A percentile compares a stretch with the other conserved stretches of the same genome.
phyloP scores from a whole-genome alignment of 2,329 filamentous ascomycete genomes.

The Fonsecaea erecta region DNA sequence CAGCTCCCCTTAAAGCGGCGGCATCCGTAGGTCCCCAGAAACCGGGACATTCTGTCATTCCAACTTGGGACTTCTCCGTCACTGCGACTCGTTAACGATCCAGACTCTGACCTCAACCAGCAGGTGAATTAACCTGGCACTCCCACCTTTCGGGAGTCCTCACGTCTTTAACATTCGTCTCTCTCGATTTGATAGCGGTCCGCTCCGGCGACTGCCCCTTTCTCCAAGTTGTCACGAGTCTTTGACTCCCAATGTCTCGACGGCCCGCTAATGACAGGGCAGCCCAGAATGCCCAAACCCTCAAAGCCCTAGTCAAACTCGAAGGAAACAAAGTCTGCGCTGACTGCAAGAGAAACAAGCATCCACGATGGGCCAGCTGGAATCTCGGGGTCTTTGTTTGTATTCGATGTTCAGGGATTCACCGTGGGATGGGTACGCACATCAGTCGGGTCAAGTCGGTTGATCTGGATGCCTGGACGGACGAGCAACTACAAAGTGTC shows the following conservation, averaged over 20 bases:
- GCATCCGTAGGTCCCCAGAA: neutral
- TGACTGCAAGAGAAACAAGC: slow-evolving; percentile 99
- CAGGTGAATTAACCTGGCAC: neutral
- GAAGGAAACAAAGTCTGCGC: slow-evolving; percentile 96
- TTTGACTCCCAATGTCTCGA: slow-evolving; percentile 27
- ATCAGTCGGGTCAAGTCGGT: slow-evolving; percentile 98
- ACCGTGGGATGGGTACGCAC: slow-evolving; percentile 98
- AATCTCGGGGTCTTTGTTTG: slow-evolving; percentile 97
- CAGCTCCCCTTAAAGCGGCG: neutral
- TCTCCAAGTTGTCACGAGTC: neutral
- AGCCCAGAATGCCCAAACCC: slow-evolving; percentile 88
- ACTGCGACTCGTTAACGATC: neutral
- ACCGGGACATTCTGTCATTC: slow-evolving; percentile 5
- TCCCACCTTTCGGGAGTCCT: neutral
- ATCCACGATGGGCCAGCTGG: slow-evolving; percentile 98
- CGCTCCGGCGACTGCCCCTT: neutral
- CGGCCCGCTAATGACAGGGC: slow-evolving; percentile 69
- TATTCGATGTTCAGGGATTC: slow-evolving; percentile 97
- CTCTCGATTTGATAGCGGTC: neutral
- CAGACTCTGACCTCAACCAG: neutral
- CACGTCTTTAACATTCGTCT: neutral
- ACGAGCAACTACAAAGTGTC: slow-evolving; percentile 94
- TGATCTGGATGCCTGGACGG: slow-evolving; percentile 97
- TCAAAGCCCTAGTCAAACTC: slow-evolving; percentile 93
- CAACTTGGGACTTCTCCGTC: slow-evolving; percentile 14